Percentiles rank a stretch among this genome's conserved stretches.
These are phyloP conservation scores for Candida sanyaensis DNA, from an alignment of 1,139 yeast species.

Conservation along the genomic window DNA sequence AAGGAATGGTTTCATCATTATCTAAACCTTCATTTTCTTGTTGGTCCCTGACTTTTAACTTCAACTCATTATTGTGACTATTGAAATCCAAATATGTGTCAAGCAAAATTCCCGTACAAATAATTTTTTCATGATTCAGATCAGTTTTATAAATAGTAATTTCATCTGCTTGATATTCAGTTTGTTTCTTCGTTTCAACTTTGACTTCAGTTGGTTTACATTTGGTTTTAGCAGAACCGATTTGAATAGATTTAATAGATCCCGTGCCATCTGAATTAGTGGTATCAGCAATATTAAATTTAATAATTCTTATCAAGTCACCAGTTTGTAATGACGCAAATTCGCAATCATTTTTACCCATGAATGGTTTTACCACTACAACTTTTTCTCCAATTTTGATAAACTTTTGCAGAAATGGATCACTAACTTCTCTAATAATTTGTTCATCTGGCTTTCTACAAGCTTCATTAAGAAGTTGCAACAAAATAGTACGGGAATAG, in stretches of 20 bases:
- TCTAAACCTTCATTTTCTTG: conserved; percentile 2
- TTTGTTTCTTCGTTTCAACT: background rate
- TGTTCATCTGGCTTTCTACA: conserved; percentile 14
- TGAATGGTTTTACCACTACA: conserved; percentile 36
- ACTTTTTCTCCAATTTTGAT: conserved; percentile 37
- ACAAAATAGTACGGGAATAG: conserved; percentile 28
- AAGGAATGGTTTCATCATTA: conserved; percentile 7
- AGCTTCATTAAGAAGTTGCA: conserved; percentile 25
- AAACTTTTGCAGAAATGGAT: conserved; percentile 29
- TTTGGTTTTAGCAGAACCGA: conserved; percentile 1
- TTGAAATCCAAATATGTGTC: conserved; percentile 29
- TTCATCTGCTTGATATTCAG: conserved; percentile 2
- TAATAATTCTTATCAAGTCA: conserved; percentile 33
- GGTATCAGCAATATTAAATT: conserved; percentile 24
- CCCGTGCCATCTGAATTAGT: conserved; percentile 9
- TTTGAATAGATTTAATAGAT: conserved; percentile 11
- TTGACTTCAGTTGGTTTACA: conserved; percentile 1
- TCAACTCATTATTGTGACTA: conserved; percentile 17
- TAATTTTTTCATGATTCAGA: conserved; percentile 20
- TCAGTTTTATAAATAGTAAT: conserved; percentile 13
- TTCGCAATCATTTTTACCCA: conserved; percentile 24
- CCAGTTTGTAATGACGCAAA: conserved; percentile 32
- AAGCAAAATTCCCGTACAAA: conserved; percentile 36
- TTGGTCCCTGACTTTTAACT: conserved; percentile 21
- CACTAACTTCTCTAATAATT: conserved; percentile 27